A percentile compares a stretch with the other conserved stretches of the same genome.
These are phyloP conservation scores for Pichia kluyveri DNA, from an alignment of 805 yeast genomes.

Conservation along the genomic window DNA sequence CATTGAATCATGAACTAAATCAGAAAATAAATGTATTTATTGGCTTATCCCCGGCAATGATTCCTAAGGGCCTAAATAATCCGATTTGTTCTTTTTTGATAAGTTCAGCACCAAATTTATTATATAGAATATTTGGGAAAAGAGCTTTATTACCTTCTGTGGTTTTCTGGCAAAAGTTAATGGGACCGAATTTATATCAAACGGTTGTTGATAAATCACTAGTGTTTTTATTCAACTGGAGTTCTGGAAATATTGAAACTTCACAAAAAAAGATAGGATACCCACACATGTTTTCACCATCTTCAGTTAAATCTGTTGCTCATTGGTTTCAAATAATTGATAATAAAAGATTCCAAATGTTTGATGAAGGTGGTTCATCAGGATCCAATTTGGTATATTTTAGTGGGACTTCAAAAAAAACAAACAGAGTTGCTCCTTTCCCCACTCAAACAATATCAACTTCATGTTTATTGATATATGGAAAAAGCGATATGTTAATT, in stretches of 20 bases:
- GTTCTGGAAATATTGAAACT: slow-evolving; percentile 32
- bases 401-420: slow-evolving; percentile 21
- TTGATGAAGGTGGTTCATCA: slow-evolving; percentile 32
- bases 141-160: slow-evolving; percentile 70
- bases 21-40: slow-evolving; percentile 47
- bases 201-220: slow-evolving; percentile 37
- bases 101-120: slow-evolving; percentile 64
- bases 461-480: slow-evolving; percentile 75
- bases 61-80: slow-evolving; percentile 71
- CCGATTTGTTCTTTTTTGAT: slow-evolving; percentile 39
- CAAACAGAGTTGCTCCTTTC: slow-evolving; percentile 42
- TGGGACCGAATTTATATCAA: slow-evolving; percentile 43
- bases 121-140: slow-evolving; percentile 67
- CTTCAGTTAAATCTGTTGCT: slow-evolving; percentile 47
- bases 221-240: slow-evolving; percentile 41
- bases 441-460: slow-evolving; percentile 62
- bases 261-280: slow-evolving; percentile 39
- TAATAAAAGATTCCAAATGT: slow-evolving; percentile 43
- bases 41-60: slow-evolving; percentile 90
- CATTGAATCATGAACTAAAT: slow-evolving; percentile 57
- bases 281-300: slow-evolving; percentile 45
- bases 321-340: slow-evolving; percentile 42
- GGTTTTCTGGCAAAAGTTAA: slow-evolving; percentile 42
- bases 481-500: slow-evolving; percentile 74
- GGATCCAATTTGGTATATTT: slow-evolving; percentile 23